Conservation (phyloP, 345 rosid species). For the Lagerstroemia speciosa region DNA sequence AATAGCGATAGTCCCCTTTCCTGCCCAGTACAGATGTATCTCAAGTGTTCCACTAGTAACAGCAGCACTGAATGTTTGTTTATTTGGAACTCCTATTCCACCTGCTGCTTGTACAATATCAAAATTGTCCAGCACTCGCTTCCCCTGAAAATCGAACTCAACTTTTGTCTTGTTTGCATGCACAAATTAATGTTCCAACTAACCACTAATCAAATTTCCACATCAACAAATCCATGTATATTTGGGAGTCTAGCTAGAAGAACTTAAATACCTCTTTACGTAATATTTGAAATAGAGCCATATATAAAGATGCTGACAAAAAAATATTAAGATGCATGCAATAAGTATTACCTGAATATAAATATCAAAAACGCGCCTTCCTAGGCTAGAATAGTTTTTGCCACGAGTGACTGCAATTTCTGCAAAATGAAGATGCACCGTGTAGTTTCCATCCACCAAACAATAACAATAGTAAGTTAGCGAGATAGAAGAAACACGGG, state of each 20-base stretch:
- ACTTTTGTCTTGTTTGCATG: too few relatives aligned
- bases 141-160: too few relatives aligned
- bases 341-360: slow-evolving; percentile 9
- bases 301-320: too few relatives aligned
- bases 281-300: too few relatives aligned
- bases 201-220: background rate
- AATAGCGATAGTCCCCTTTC: slow-evolving; percentile 16
- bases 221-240: too few relatives aligned
- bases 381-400: slow-evolving; percentile 2
- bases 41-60: slow-evolving; percentile 13
- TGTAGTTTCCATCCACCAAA: slow-evolving; percentile 5
- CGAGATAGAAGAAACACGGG: slow-evolving; percentile 2
- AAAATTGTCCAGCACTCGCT: slow-evolving; percentile 15
- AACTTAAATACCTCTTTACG: too few relatives aligned
- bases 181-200: too few relatives aligned
- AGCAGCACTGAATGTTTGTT: background rate
- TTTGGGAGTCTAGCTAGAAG: too few relatives aligned
- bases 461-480: slow-evolving; percentile 11
- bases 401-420: slow-evolving; percentile 4
- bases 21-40: slow-evolving; percentile 23
- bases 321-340: too few relatives aligned
- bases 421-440: slow-evolving; percentile 11
- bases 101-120: slow-evolving; percentile 15
- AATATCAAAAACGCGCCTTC: slow-evolving; percentile 11
- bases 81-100: slow-evolving; percentile 10